A percentile compares a stretch with the other conserved stretches of the same genome.
Evolutionary conservation across 2,329 filamentous ascomycete species (phyloP).

Genomic region (Hirsutella thompsonii): DNA sequence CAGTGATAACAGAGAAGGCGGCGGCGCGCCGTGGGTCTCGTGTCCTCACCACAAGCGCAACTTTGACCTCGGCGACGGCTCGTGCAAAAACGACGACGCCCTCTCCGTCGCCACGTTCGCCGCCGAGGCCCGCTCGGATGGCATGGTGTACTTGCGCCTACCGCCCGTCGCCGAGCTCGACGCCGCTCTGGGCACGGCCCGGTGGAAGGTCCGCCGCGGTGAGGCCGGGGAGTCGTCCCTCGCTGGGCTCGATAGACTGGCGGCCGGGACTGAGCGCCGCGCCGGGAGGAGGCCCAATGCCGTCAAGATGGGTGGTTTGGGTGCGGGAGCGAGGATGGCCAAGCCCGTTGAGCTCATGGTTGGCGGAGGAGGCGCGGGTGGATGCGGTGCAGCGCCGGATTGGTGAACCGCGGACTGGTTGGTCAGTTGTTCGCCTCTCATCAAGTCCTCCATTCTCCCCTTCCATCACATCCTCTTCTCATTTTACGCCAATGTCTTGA

Average conservation of each 20-base stretch:
- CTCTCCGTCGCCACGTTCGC: constrained; percentile 76
- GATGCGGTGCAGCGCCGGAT: constrained; percentile 29
- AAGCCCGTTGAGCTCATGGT: constrained; percentile 24
- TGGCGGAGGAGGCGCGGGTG: constrained; percentile 14
- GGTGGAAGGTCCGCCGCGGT: constrained; percentile 65
- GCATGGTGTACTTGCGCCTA: constrained; percentile 67
- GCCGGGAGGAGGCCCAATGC: constrained; percentile 25
- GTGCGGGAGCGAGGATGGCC: constrained; percentile 17
- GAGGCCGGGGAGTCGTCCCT: constrained; percentile 36
- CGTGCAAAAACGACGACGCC: constrained; percentile 60
- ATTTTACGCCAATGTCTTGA: no score
- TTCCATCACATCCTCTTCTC: no score
- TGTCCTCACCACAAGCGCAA: constrained; percentile 88
- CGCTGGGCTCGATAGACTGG: constrained; percentile 30
- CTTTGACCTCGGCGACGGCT: constrained; percentile 61
- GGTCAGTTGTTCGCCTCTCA: no score
- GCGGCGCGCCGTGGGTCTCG: constrained; percentile 56
- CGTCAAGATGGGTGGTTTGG: constrained; percentile 14
- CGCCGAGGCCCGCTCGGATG: constrained; percentile 59
- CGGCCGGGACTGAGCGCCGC: neutral
- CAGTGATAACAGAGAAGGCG: constrained; percentile 12
- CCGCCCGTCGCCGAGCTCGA: constrained; percentile 75
- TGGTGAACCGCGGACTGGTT: constrained; percentile 21
- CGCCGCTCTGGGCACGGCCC: constrained; percentile 59
- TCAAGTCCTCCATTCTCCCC: no score